A percentile compares a stretch with the other conserved stretches of the same genome.
Evolutionary conservation across 1,284 basidiomycete genomes (phyloP).

Genomic region (Trichosporon sp.): DNA sequence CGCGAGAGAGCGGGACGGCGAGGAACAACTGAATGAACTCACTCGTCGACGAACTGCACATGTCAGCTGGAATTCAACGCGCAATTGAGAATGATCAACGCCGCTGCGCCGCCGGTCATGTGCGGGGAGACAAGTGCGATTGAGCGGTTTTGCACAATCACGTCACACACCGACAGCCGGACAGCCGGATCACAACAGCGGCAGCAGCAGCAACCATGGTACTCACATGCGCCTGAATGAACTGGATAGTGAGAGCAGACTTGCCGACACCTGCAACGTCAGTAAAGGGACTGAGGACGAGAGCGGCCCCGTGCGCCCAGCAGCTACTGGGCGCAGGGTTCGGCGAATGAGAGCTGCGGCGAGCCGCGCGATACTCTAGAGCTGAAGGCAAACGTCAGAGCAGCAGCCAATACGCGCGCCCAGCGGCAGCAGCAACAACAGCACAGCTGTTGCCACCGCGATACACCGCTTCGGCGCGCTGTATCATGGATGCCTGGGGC

Average conservation of each 20-base stretch:
- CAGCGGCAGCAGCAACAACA: background rate
- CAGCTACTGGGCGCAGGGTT: conserved; percentile 5
- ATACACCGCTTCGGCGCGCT: background rate
- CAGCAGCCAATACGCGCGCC: too few species aligned
- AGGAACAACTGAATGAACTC: conserved; percentile 27
- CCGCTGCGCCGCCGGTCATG: background rate
- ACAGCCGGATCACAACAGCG: background rate
- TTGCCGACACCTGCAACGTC: conserved; percentile 80
- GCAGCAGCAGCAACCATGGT: background rate
- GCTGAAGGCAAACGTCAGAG: background rate
- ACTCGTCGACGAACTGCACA: conserved; percentile 88
- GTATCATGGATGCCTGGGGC: background rate
- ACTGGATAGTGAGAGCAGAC: conserved; percentile 90
- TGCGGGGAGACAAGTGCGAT: background rate
- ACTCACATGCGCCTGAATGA: conserved; percentile 71
- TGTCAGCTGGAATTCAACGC: conserved; percentile 41
- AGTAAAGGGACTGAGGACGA: background rate
- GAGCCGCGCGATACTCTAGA: background rate
- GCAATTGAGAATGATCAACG: background rate
- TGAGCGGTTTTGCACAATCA: background rate
- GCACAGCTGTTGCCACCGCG: background rate
- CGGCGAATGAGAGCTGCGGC: background rate
- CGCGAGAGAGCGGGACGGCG: background rate
- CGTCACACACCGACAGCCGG: too few species aligned
- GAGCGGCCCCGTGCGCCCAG: conserved; percentile 12